phyloP scores from a whole-genome alignment of 1,139 yeast species.

The Saccharomyces hybrid region DNA sequence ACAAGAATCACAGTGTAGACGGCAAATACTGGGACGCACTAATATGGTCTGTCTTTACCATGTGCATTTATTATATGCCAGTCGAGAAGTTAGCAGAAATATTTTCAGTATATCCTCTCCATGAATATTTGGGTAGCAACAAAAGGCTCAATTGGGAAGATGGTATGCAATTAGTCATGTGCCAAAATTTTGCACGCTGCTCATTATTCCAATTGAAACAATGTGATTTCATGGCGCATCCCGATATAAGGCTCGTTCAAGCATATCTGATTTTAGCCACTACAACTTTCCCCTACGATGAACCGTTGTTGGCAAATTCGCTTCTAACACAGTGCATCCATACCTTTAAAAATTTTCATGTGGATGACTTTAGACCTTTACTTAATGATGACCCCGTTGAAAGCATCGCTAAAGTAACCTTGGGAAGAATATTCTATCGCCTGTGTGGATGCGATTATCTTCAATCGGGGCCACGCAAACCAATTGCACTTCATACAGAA shows the following conservation, averaged over 20 bases:
- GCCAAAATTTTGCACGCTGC: constrained; percentile 12
- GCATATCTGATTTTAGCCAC: constrained; percentile 21
- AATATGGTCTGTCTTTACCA: constrained; percentile 26
- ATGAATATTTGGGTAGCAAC: constrained; percentile 7
- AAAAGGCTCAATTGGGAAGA: constrained; percentile 13
- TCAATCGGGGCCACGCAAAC: constrained; percentile 21
- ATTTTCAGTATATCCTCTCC: constrained; percentile 10
- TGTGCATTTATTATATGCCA: constrained; percentile 27
- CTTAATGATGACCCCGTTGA: constrained; percentile 19
- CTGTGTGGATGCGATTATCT: constrained; percentile 24
- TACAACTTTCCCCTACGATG: constrained; percentile 18
- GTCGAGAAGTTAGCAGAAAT: constrained; percentile 9
- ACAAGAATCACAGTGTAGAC: constrained; percentile 10
- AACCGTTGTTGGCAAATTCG: constrained; percentile 13
- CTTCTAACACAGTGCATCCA: constrained; percentile 23
- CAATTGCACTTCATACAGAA: constrained; percentile 20
- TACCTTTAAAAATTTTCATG: constrained; percentile 19
- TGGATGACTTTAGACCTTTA: constrained; percentile 16
- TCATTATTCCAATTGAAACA: constrained; percentile 15
- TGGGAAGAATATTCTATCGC: constrained; percentile 27
- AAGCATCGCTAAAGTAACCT: constrained; percentile 20
- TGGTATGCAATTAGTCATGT: constrained; percentile 9
- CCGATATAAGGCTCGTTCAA: constrained; percentile 27
- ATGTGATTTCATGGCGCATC: constrained; percentile 17
- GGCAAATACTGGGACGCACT: constrained; percentile 22